phyloP scores from a whole-genome alignment of 202 grass and related monocot species.

The Saccharum hybrid region DNA sequence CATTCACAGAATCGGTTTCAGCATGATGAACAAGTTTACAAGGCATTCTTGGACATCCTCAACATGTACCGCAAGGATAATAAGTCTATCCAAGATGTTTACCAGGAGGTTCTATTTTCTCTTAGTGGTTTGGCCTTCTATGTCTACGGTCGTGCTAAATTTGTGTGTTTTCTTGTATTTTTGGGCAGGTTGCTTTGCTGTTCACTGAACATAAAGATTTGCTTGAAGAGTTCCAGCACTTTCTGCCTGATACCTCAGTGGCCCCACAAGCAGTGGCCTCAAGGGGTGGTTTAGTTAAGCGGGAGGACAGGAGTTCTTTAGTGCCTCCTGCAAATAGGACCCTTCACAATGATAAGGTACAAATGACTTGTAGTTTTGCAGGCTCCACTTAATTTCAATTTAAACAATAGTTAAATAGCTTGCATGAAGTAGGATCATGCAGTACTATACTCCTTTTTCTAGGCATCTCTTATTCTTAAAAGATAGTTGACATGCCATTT shows the following conservation, averaged over 20 bases:
- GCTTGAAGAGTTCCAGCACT: constrained; percentile 85
- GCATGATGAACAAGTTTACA: constrained; percentile 84
- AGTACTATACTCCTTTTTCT: background rate
- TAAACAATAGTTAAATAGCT: constrained; percentile 2
- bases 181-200: constrained; percentile 68
- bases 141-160: background rate
- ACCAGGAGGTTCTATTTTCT: constrained; percentile 69
- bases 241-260: constrained; percentile 74
- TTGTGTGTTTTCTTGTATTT: constrained; percentile 27
- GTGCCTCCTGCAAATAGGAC: constrained; percentile 61
- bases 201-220: constrained; percentile 84
- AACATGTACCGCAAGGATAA: constrained; percentile 96
- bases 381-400: constrained; percentile 12
- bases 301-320: constrained; percentile 65
- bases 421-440: background rate
- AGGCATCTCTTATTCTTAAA: background rate
- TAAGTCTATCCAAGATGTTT: constrained; percentile 84
- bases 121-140: background rate
- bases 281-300: constrained; percentile 54
- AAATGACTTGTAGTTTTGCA: background rate
- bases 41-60: constrained; percentile 88
- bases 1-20: constrained; percentile 76
- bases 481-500: constrained; percentile 26
- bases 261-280: constrained; percentile 50
- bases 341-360: constrained; percentile 78